Evolutionary conservation across 139 green algal species (phyloP).

Genomic region (Yamagishiella unicocca): DNA sequence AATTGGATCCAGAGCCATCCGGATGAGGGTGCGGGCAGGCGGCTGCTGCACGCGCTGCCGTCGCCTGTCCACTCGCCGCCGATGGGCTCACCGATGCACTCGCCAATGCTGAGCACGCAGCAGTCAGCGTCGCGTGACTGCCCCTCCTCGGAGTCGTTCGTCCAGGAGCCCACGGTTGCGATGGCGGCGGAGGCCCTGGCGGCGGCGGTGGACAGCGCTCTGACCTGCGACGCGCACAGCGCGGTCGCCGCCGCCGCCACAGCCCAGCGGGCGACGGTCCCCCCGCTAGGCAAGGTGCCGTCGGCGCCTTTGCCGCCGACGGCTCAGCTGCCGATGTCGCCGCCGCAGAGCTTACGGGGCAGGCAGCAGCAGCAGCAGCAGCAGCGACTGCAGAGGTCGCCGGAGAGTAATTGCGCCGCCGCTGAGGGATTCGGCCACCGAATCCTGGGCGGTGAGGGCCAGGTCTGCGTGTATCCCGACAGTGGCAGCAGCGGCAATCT

Average conservation of each 20-base stretch:
- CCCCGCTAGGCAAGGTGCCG: no score
- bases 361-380: no score
- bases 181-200: constrained; percentile 23
- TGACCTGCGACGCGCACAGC: not conserved
- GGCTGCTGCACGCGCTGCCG: not conserved
- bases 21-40: not conserved
- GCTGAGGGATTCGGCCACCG: no score
- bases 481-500: no score
- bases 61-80: no score
- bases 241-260: not conserved
- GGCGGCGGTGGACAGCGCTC: constrained; percentile 10
- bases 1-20: not conserved
- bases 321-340: not conserved
- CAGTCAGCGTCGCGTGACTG: not conserved
- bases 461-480: no score
- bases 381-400: no score
- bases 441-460: no score
- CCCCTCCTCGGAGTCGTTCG: not conserved
- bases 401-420: no score
- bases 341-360: no score
- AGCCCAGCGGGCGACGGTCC: no score
- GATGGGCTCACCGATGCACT: not conserved
- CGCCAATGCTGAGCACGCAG: not conserved
- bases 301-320: not conserved
- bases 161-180: not conserved